Evolutionary conservation across 1,139 yeast species (phyloP).

Genomic region (Yamadazyma diospyri): DNA sequence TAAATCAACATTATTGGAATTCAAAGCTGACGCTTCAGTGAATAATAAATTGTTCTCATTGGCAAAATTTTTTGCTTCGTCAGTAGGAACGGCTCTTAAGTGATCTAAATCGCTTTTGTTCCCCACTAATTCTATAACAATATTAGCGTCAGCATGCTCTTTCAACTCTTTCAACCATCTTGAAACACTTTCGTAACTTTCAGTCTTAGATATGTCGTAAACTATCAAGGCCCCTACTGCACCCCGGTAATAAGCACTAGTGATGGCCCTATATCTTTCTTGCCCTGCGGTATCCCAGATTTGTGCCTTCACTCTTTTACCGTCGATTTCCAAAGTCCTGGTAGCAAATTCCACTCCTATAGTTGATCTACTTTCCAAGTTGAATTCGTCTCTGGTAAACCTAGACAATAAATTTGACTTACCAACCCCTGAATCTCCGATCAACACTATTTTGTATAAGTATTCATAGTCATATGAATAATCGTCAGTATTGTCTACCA

Average conservation of each 20-base stretch:
- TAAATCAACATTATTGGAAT: conserved; percentile 90
- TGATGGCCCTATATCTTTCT: conserved; percentile 96
- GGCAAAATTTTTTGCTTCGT: conserved; percentile 94
- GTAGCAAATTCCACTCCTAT: conserved; percentile 99
- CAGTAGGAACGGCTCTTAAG: conserved; percentile 95
- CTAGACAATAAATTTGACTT: conserved; percentile 91
- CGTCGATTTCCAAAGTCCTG: conserved; percentile 90
- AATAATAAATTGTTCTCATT: conserved; percentile 87
- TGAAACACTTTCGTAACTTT: conserved; percentile 87
- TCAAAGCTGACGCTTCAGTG: conserved; percentile 96
- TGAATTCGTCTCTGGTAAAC: conserved; percentile 93
- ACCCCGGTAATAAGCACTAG: conserved; percentile 96
- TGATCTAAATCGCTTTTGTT: conserved; percentile 90
- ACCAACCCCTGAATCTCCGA: conserved; percentile 98
- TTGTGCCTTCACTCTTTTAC: conserved; percentile 94
- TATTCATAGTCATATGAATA: conserved; percentile 93
- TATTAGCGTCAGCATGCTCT: conserved; percentile 96
- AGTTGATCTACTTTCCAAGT: conserved; percentile 89
- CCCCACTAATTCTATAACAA: conserved; percentile 91
- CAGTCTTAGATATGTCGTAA: conserved; percentile 92
- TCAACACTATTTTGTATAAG: conserved; percentile 89
- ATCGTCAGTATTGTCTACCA: conserved; percentile 59
- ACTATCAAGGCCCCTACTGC: conserved; percentile 97
- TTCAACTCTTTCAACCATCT: conserved; percentile 95
- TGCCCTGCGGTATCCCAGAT: conserved; percentile 99